Evolutionary conservation across 2,329 filamentous ascomycete species (phyloP).

Genomic region (Sphaerulina musiva): DNA sequence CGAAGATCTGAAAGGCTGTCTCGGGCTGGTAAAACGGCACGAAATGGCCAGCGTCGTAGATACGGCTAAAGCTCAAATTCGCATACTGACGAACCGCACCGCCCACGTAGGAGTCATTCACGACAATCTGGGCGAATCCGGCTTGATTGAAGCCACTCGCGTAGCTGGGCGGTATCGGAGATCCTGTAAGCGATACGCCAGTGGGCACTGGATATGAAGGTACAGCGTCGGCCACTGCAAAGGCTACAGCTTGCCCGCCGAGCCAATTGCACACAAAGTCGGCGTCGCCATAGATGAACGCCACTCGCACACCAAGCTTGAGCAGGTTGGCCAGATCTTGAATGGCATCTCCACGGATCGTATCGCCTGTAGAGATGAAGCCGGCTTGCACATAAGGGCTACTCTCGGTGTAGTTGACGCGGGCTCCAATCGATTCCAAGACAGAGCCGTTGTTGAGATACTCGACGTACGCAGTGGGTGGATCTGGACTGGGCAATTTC

Average conservation of each 20-base stretch:
- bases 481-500: slow-evolving; percentile 51
- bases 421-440: slow-evolving; percentile 45
- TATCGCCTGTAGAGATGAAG: slow-evolving; percentile 43
- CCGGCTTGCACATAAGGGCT: slow-evolving; percentile 36
- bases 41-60: slow-evolving; percentile 50
- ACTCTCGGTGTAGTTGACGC: slow-evolving; percentile 46
- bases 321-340: slow-evolving; percentile 40
- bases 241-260: slow-evolving; percentile 40
- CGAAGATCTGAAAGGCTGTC: slow-evolving; percentile 49
- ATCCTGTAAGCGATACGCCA: slow-evolving; percentile 7
- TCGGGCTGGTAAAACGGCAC: slow-evolving; percentile 49
- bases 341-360: slow-evolving; percentile 37
- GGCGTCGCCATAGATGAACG: slow-evolving; percentile 59
- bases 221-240: slow-evolving; percentile 21
- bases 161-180: slow-evolving; percentile 36
- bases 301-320: slow-evolving; percentile 48
- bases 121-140: slow-evolving; percentile 65
- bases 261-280: slow-evolving; percentile 54
- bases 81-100: slow-evolving; percentile 71
- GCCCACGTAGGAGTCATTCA: slow-evolving; percentile 61
- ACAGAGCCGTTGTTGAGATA: slow-evolving; percentile 46
- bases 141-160: slow-evolving; percentile 54
- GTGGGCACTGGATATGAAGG: slow-evolving; percentile 16
- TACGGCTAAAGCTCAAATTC: slow-evolving; percentile 51
- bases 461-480: slow-evolving; percentile 42